phyloP scores from a whole-genome alignment of 495 filamentous ascomycete genomes.

The Xylaria grammica region DNA sequence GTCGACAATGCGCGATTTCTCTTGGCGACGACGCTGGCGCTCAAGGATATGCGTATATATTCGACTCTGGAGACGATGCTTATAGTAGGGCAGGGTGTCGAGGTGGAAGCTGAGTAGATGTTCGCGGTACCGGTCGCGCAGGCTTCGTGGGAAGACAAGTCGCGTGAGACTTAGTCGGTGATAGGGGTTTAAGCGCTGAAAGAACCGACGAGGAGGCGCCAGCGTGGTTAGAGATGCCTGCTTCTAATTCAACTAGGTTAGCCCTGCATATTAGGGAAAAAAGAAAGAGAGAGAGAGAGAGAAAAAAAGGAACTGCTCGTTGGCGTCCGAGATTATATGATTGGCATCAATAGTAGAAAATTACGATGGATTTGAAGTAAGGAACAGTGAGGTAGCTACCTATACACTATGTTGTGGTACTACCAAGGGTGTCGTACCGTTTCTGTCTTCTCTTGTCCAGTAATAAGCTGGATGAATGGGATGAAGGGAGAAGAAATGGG shows the following conservation, averaged over 20 bases:
- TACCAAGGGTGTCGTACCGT: too few species aligned
- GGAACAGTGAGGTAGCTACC: too few species aligned
- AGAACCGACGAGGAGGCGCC: constrained; percentile 35
- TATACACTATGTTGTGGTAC: too few species aligned
- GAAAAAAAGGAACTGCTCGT: not conserved
- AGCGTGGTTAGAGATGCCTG: constrained; percentile 20
- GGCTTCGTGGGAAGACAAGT: constrained; percentile 60
- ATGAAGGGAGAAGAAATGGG: not conserved
- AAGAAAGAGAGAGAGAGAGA: too few species aligned
- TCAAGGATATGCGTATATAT: constrained; percentile 75
- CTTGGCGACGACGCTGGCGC: constrained; percentile 60
- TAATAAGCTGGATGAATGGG: too few species aligned
- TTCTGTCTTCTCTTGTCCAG: too few species aligned
- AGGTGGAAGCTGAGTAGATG: constrained; percentile 70
- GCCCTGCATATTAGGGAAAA: not conserved
- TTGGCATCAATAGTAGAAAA: too few species aligned
- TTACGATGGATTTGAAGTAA: too few species aligned
- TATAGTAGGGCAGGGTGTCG: constrained; percentile 73
- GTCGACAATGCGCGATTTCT: constrained; percentile 56
- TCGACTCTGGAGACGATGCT: constrained; percentile 70
- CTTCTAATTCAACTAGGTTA: not conserved
- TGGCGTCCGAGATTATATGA: too few species aligned
- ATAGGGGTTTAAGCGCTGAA: constrained; percentile 30
- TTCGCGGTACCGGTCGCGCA: constrained; percentile 63
- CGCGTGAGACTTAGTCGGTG: constrained; percentile 56